phyloP scores from a whole-genome alignment of 116 monocot species.

The Trichopus zeylanicus region DNA sequence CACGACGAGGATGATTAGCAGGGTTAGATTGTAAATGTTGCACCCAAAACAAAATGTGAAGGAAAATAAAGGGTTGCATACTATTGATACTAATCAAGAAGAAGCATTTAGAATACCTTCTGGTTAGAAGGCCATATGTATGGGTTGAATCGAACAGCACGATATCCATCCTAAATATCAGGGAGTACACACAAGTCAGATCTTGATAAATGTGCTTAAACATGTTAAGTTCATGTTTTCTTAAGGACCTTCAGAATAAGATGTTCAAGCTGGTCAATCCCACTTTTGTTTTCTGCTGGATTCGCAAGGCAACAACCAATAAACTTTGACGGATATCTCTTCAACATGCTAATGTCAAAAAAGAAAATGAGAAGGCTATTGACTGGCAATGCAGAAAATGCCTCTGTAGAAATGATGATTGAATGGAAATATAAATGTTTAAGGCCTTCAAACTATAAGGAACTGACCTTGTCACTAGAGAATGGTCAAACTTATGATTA shows the following conservation, averaged over 20 bases:
- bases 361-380: not conserved
- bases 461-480: conserved; percentile 64
- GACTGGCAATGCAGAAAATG: not conserved
- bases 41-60: not conserved
- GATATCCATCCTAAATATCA: conserved; percentile 63
- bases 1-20: not conserved
- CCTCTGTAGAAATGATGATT: not conserved
- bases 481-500: conserved; percentile 91
- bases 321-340: conserved; percentile 71
- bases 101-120: conserved; percentile 38
- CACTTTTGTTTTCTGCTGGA: conserved; percentile 75
- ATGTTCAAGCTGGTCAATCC: conserved; percentile 57
- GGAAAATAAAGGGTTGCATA: not conserved
- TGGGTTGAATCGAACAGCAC: conserved; percentile 82
- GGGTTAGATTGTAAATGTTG: not conserved
- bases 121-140: conserved; percentile 83
- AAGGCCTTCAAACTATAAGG: too few relatives aligned
- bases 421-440: too few relatives aligned
- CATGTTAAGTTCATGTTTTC: not conserved
- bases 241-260: conserved; percentile 50
- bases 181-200: not conserved
- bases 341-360: conserved; percentile 44
- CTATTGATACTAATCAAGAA: too few relatives aligned
- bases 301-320: conserved; percentile 91
- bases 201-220: not conserved